phyloP scores from a whole-genome alignment of 2,329 filamentous ascomycete species.

The Epichloe glyceriae region DNA sequence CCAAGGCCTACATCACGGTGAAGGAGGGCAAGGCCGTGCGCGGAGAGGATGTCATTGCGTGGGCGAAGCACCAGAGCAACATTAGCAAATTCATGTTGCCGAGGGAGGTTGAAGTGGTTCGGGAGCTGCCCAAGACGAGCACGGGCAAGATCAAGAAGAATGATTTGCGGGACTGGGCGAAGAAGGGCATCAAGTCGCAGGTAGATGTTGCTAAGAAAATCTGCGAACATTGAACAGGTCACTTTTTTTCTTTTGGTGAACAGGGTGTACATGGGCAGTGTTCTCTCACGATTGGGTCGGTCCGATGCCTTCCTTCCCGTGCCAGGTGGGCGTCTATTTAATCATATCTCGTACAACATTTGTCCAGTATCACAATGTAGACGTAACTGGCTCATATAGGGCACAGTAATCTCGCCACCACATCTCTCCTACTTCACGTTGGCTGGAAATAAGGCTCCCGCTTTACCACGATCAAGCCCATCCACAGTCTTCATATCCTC shows the following conservation, averaged over 20 bases:
- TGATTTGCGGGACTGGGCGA: constrained; percentile 71
- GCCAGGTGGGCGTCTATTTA: too few species aligned
- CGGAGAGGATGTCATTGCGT: constrained; percentile 59
- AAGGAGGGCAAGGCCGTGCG: constrained; percentile 43
- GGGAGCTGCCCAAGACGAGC: constrained; percentile 87
- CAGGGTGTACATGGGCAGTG: too few species aligned
- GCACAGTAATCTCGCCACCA: neutral
- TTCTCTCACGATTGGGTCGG: too few species aligned
- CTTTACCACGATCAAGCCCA: constrained; percentile 14
- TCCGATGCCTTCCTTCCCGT: too few species aligned
- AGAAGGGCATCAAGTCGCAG: constrained; percentile 12
- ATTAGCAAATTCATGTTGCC: constrained; percentile 89
- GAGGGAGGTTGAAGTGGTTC: constrained; percentile 61
- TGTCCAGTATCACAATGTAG: neutral
- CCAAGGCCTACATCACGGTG: constrained; percentile 83
- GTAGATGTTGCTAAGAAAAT: neutral
- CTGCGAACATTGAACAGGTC: too few species aligned
- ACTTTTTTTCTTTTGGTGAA: too few species aligned
- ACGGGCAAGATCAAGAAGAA: constrained; percentile 98
- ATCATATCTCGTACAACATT: neutral
- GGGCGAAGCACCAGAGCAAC: constrained; percentile 67
- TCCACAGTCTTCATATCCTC: constrained; percentile 40
- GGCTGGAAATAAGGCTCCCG: constrained; percentile 19
- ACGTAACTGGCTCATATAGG: neutral
- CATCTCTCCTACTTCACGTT: constrained; percentile 12